Evolutionary conservation across 306 rosid genomes (phyloP).

Genomic region (Trifolium subterraneum): DNA sequence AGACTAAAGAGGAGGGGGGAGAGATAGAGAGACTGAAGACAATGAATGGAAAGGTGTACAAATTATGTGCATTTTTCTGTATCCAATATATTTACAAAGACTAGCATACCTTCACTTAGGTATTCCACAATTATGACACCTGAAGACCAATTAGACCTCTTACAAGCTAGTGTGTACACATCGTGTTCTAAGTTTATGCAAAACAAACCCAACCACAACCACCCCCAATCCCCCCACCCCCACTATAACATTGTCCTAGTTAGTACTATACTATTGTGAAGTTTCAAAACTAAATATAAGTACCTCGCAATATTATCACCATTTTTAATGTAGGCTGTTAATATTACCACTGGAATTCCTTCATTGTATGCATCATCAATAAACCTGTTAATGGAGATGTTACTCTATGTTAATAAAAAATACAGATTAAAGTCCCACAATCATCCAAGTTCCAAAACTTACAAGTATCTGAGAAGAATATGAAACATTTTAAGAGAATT

Average conservation of each 20-base stretch:
- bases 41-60: slow-evolving; percentile 19
- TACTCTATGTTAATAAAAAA: slow-evolving; percentile 35
- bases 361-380: slow-evolving; percentile 73
- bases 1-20: neutral
- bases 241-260: slow-evolving; percentile 24
- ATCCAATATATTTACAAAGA: slow-evolving; percentile 1
- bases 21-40: neutral
- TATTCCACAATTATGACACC: slow-evolving; percentile 29
- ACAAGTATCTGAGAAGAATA: neutral
- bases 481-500: neutral
- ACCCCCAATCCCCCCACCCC: no score
- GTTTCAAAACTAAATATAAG: slow-evolving; percentile 39
- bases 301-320: slow-evolving; percentile 78
- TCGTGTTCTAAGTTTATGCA: slow-evolving; percentile 5
- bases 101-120: slow-evolving; percentile 5
- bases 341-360: slow-evolving; percentile 73
- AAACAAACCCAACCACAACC: slow-evolving; percentile 5
- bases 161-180: slow-evolving; percentile 11
- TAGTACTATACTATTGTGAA: slow-evolving; percentile 11
- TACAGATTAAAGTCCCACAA: slow-evolving; percentile 30
- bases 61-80: slow-evolving; percentile 2
- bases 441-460: slow-evolving; percentile 34
- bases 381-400: slow-evolving; percentile 65
- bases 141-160: neutral
- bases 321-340: slow-evolving; percentile 75